Percentiles rank a stretch among this genome's conserved stretches.
Evolutionary conservation across 768 basidiomycete species (phyloP).

Genomic region (Boletellus emodensis): DNA sequence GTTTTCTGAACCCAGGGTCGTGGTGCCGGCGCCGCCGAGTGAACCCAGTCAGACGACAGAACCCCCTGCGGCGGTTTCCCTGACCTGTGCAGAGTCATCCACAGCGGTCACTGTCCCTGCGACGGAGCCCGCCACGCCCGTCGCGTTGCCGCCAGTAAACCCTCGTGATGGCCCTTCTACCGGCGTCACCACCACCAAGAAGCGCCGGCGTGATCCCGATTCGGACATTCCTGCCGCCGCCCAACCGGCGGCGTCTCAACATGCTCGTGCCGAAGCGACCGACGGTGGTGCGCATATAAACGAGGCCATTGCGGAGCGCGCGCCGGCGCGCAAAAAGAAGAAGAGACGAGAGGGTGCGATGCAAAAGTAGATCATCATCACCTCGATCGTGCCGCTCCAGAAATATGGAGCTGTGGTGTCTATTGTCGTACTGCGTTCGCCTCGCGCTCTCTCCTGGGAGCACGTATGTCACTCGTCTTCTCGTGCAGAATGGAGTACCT

Average conservation of each 20-base stretch:
- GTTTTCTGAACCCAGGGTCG: conserved; percentile 67
- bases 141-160: background rate
- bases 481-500: too few relatives aligned
- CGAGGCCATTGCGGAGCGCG: background rate
- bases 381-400: too few relatives aligned
- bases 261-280: background rate
- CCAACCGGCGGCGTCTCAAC: background rate
- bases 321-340: conserved; percentile 21
- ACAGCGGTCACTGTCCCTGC: background rate
- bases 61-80: background rate
- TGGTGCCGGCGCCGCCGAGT: conserved; percentile 41
- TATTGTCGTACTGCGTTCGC: too few relatives aligned
- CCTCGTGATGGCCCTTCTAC: background rate
- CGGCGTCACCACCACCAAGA: conserved; percentile 5
- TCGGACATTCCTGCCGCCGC: background rate
- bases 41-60: background rate
- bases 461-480: too few relatives aligned
- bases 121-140: background rate
- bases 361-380: too few relatives aligned
- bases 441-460: too few relatives aligned
- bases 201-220: conserved; percentile 22
- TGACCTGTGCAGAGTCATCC: background rate
- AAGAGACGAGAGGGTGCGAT: conserved; percentile 6
- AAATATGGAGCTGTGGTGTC: too few relatives aligned
- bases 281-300: background rate